Evolutionary conservation across 2,329 filamentous ascomycete genomes (phyloP), one percentile per base, ranked within the genome.

Genomic region (Diaporthe caulivora): DNA sequence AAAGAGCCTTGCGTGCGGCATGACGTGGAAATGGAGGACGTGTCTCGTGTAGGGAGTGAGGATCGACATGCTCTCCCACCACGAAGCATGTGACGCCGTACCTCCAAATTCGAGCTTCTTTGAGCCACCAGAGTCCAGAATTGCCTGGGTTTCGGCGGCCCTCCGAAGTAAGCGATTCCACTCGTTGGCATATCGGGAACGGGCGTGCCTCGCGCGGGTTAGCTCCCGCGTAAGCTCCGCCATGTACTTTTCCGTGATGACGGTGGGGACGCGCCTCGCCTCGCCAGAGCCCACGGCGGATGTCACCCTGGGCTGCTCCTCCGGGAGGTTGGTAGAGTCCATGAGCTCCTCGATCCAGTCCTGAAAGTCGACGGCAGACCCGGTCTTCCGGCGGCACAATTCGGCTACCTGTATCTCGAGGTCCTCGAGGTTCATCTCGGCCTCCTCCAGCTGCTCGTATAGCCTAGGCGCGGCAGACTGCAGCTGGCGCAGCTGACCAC

Each of bases 321-420:
- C 94, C 2, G 92, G 90, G 8, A 94, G 82, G 77, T 90, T 92
- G 57, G 92, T 91, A 76, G 92, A 90, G 76, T 98, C 96, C 3
- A 91, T 92, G 42, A 99, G 86, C 80, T 99, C 97, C 77, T 98
- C 96, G 76, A 99, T 97, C 97, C 97, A 99, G 77, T 98, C 95
- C 77, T 92, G 91, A 79, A 95, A 97, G 54, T 93, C 89, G 71
- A 87, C 86, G 7, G 94, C 92, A 31, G 91, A 94, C 21, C 93
- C 94, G 3, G 90, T 92, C 85, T 98, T 98, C 77, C 95, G 90
- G 76, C 92, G 91, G 76, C 92, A 91, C 53, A 99, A 87, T 80
- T 97, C 94, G 26, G 89, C 84, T 3, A 98, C 93, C 80, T 97
- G 94, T 4, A 89, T 87, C 81, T 98, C 95, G 21, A 98, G 86